Base-by-base conservation (phyloP, 2,329 filamentous ascomycete genomes). In the Aspergillus sp. region DNA sequence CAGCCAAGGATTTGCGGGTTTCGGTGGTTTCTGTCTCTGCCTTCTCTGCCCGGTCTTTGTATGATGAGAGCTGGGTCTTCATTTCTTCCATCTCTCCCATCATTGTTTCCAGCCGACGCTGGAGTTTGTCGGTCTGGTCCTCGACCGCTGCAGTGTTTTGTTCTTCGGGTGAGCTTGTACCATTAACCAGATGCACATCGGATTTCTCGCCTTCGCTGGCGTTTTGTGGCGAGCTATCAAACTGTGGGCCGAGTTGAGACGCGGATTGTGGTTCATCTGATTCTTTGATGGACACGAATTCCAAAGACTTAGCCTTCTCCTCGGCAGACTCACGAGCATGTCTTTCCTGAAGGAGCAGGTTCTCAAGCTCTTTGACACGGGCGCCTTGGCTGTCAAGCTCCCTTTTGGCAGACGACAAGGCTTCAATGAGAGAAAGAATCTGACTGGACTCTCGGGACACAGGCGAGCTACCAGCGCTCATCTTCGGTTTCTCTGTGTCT, bases 381-480 rank as follows among this genome's bases (percentile, higher is more conserved):
- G 86, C 82, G 51, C 86, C 87, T 71, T 97, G 92, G n/a, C 82
- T 84, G 67, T 96, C 92, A 43, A 97, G 86, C 70, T 97, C 93
- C 66, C 89, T 89, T 77, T 91, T 96, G 9, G 93, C 90, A 58
- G 85, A 87, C 54, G 89, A 90, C 44, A 99, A 79, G 19, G 91
- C 91, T 67, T 97, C 92, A 6, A 92, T 91, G 14, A 99, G 81
- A 17, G 90, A 87, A 5, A 93, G 79, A 55, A 97, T 91, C 68
- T 96, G 92, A 68, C 87, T 88, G 5, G 82, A 82, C 64, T 88
- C 86, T 47, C 76, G 73, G 41, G 76, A 76, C 17, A 79, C 74
- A 6, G 82, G 80, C 15, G 81, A 81, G 27, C 64, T 69, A 15
- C 63, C 65, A 17, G 68, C 53, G 46, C 64, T 65, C 54, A 82